These are phyloP conservation scores for Naumovozyma baii DNA, from an alignment of 805 yeast genomes.

Conservation along the genomic window DNA sequence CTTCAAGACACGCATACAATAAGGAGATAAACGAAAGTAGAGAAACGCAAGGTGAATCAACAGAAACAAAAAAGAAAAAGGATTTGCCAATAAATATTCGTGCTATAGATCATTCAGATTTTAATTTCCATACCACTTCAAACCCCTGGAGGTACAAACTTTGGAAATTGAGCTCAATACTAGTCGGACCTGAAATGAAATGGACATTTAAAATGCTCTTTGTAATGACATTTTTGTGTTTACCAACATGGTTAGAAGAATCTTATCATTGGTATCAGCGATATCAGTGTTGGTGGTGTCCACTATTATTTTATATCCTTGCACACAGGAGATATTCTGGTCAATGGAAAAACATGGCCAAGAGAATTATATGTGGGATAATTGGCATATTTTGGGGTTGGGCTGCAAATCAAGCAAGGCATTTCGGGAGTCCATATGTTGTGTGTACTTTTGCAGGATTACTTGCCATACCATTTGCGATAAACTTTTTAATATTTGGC, in stretches of 20 bases:
- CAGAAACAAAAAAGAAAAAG: slow-evolving; percentile 1
- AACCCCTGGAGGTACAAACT: slow-evolving; percentile 30
- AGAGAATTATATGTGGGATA: slow-evolving; percentile 31
- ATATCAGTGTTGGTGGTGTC: slow-evolving; percentile 38
- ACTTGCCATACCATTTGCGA: slow-evolving; percentile 27
- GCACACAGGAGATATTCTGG: slow-evolving; percentile 36
- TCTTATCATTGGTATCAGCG: slow-evolving; percentile 36
- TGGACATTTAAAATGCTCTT: slow-evolving; percentile 37
- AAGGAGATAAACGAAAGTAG: not conserved
- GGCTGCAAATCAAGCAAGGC: slow-evolving; percentile 34
- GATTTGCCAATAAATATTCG: slow-evolving; percentile 17
- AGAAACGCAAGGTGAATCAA: not conserved
- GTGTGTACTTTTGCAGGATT: slow-evolving; percentile 34
- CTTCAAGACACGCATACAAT: slow-evolving; percentile 31
- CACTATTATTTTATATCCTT: slow-evolving; percentile 30
- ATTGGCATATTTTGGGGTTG: slow-evolving; percentile 42
- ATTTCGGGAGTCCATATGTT: slow-evolving; percentile 32
- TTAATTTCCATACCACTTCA: slow-evolving; percentile 32
- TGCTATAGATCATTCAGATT: slow-evolving; percentile 36
- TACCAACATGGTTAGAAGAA: slow-evolving; percentile 37
- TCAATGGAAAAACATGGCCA: slow-evolving; percentile 27
- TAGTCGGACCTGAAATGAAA: slow-evolving; percentile 34
- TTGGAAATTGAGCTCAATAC: slow-evolving; percentile 30
- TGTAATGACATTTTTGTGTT: slow-evolving; percentile 30
- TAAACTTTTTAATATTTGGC: slow-evolving; percentile 29